Conservation (phyloP, 257 asterid species). For the Solanum clarkiae region DNA sequence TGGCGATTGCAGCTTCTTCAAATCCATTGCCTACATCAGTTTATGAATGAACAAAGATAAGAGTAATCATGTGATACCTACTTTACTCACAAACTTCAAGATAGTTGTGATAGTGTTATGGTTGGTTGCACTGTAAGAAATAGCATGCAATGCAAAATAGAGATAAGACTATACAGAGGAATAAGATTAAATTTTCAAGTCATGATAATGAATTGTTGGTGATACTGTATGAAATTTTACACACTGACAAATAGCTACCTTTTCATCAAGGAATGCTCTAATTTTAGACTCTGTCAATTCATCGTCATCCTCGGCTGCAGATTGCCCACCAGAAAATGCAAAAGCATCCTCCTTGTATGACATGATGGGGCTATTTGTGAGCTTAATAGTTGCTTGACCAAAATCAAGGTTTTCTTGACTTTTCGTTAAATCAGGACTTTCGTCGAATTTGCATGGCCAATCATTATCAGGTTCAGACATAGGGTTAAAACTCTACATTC, state of each 20-base stretch:
- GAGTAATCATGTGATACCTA: not conserved
- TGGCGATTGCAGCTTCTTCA: conserved; percentile 90
- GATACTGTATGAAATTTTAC: not conserved
- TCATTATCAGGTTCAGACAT: conserved; percentile 79
- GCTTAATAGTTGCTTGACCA: conserved; percentile 23
- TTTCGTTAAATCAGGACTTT: conserved; percentile 46
- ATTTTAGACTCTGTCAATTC: conserved; percentile 85
- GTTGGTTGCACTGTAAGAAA: not conserved
- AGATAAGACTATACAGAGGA: not conserved
- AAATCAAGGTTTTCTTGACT: conserved; percentile 27
- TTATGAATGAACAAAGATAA: not conserved
- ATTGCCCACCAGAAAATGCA: conserved; percentile 54
- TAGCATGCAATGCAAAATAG: not conserved
- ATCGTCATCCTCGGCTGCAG: conserved; percentile 68
- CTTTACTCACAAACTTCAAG: not conserved
- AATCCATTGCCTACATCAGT: conserved; percentile 62
- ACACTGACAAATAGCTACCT: conserved; percentile 30
- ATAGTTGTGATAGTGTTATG: not conserved
- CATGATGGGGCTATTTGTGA: conserved; percentile 25
- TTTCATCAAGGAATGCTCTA: conserved; percentile 83
- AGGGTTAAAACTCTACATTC: conserved; percentile 74
- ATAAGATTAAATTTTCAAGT: not conserved
- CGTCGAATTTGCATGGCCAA: conserved; percentile 70
- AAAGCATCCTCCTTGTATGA: conserved; percentile 47
- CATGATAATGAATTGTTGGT: not conserved